Evolutionary conservation across 148 eudicot genomes (phyloP).

Genomic region (Persicaria maculosa): DNA sequence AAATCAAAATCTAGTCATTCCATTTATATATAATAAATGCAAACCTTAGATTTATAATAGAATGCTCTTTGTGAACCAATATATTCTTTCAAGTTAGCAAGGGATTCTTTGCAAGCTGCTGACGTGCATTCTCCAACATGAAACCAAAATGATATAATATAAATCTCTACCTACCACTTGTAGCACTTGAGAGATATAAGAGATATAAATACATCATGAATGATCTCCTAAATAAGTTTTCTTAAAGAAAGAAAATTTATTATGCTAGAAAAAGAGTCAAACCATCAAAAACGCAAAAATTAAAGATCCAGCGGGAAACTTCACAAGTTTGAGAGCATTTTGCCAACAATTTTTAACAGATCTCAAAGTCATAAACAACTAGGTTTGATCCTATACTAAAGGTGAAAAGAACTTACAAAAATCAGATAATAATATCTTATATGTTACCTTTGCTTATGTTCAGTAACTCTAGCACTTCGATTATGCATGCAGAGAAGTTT

Average conservation of each 20-base stretch:
- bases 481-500: constrained; percentile 38
- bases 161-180: background rate
- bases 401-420: background rate
- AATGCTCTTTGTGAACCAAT: constrained; percentile 26
- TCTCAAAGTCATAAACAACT: background rate
- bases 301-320: background rate
- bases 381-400: background rate
- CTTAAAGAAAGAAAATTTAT: background rate
- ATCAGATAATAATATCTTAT: background rate
- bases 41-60: constrained; percentile 36
- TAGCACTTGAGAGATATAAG: background rate
- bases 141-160: background rate
- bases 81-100: constrained; percentile 22
- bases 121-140: constrained; percentile 26
- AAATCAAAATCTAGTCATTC: background rate
- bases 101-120: constrained; percentile 28
- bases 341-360: background rate
- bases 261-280: background rate
- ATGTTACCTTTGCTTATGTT: constrained; percentile 27
- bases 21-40: background rate
- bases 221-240: background rate
- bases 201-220: background rate
- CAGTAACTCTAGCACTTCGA: constrained; percentile 24
- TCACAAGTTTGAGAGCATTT: background rate
- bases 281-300: background rate